Percentiles rank a stretch among this genome's conserved stretches.
Evolutionary conservation across 2,329 filamentous ascomycete species (phyloP).

Genomic region (Polytolypa hystricis): DNA sequence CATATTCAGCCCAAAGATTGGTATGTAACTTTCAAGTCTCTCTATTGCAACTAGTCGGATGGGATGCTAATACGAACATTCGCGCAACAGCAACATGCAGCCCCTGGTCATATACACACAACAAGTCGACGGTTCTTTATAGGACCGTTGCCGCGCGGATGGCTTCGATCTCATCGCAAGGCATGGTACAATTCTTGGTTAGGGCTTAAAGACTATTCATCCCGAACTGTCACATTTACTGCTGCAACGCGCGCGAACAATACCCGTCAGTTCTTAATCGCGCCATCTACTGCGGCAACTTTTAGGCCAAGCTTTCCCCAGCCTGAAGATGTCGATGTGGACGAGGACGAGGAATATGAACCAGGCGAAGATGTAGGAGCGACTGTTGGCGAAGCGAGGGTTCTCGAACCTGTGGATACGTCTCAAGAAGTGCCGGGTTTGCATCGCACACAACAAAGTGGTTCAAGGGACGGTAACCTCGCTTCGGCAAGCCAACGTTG

Average conservation of each 20-base stretch:
- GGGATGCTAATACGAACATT: conserved; percentile 6
- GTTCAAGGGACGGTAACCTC: not conserved
- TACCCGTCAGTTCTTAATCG: too few relatives aligned
- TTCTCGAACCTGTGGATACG: conserved; percentile 9
- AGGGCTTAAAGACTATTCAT: conserved; percentile 36
- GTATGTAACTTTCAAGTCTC: conserved; percentile 25
- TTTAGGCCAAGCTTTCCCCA: conserved; percentile 23
- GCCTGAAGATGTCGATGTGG: conserved; percentile 21
- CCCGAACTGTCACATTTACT: conserved; percentile 41
- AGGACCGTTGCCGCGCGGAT: conserved; percentile 54
- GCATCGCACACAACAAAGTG: not conserved
- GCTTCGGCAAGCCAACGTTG: too few relatives aligned
- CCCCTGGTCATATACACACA: conserved; percentile 49
- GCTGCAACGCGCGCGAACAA: conserved; percentile 31
- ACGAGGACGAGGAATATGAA: conserved; percentile 10
- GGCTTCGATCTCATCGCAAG: conserved; percentile 52
- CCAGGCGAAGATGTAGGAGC: too few relatives aligned
- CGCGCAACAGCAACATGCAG: conserved; percentile 44
- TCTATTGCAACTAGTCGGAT: not conserved
- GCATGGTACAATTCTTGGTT: conserved; percentile 47
- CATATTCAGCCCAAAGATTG: conserved; percentile 45
- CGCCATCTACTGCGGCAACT: conserved; percentile 17
- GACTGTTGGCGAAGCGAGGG: conserved; percentile 5
- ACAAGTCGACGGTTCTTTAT: conserved; percentile 54
- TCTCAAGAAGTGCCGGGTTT: not conserved